These are phyloP conservation scores for Globisporangium cederbergense DNA, from an alignment of 352 stramenopile species.

Conservation along the genomic window DNA sequence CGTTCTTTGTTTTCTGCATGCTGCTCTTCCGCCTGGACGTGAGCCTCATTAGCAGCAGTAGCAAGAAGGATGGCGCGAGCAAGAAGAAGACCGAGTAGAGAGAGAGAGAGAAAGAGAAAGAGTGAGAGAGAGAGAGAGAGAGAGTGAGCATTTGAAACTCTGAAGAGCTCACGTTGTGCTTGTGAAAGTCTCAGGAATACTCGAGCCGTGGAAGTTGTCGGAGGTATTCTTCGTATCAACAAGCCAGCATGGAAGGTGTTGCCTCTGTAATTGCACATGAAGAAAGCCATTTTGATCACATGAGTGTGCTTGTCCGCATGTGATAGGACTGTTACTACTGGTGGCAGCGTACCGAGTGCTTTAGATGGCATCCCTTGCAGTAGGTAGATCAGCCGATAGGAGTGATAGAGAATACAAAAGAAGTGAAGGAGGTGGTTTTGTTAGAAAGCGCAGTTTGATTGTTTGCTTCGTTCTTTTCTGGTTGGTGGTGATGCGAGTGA, in stretches of 20 bases:
- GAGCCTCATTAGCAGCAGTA: slow-evolving; percentile 42
- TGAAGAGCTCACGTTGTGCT: slow-evolving; percentile 1
- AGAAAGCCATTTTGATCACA: slow-evolving; percentile 10
- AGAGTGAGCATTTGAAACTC: not conserved
- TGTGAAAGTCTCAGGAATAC: not conserved
- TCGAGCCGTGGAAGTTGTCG: not conserved
- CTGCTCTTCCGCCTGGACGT: slow-evolving; percentile 81
- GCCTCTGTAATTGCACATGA: not conserved
- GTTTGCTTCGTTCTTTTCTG: slow-evolving; percentile 16
- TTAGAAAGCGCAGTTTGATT: slow-evolving; percentile 18
- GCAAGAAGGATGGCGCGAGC: slow-evolving; percentile 19
- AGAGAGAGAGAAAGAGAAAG: slow-evolving; percentile 47
- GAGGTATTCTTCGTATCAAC: not conserved
- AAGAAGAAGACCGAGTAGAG: slow-evolving; percentile 73
- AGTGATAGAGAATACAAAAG: not conserved
- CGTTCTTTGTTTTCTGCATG: slow-evolving; percentile 86
- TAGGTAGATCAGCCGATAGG: not conserved
- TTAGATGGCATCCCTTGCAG: not conserved
- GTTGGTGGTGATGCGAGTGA: not conserved
- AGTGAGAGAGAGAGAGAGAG: slow-evolving; percentile 29
- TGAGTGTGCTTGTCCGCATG: not conserved
- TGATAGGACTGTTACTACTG: not conserved
- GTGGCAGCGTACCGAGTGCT: not conserved
- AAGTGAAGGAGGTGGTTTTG: not conserved
- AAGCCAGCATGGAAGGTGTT: not conserved